Base-by-base conservation (phyloP, 306 rosid species). In the Sicyos baderoa region DNA sequence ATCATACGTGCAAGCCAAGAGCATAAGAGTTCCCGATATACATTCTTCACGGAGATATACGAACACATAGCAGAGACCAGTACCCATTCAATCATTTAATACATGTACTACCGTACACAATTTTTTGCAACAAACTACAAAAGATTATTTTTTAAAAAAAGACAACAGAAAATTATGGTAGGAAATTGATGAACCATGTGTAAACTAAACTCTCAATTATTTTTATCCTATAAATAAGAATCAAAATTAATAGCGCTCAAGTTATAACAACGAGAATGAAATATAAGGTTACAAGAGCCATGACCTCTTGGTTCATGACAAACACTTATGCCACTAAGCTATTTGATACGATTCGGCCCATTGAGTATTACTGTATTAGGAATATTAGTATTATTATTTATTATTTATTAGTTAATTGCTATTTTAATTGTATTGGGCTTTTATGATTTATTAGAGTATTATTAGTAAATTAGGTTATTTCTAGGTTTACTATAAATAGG, bases 251-350 rank as follows among this genome's bases (percentile, higher is more conserved):
- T 37, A 37, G 54, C 54, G 45, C 35, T 21, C 5, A 67, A 23
- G 42, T 67, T 48, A 4, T 23, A 67, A 66, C 71, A 66, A 21
- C 13, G 15, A 47, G 56, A 67, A 48, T 67, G 42, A 67, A 49
- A 21, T 22, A 47, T 15, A 25, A 64, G 42, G 42, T 9, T 10
- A 22, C 42, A 21, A 67, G 23, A 67, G 37, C 47, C 32, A 40
- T 40, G 45, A 40, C 2, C 45, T 40, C 45, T 40, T 40, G 45
- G 45, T 40, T 40, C 11, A 40, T 40, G 45, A 9, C 45, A 40
- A 1, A 40, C 45, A 40, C 45, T 40, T 40, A 7, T 40, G 11
- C 42, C 45, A 2, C 45, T 40, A 12, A 7, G 9, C 9, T 37
- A n/a, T n/a, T n/a, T n/a, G n/a, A n/a, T n/a, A n/a, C n/a, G n/a